These are phyloP conservation scores for Vanilla planifolia DNA, from an alignment of 106 monocot species.

Conservation along the genomic window DNA sequence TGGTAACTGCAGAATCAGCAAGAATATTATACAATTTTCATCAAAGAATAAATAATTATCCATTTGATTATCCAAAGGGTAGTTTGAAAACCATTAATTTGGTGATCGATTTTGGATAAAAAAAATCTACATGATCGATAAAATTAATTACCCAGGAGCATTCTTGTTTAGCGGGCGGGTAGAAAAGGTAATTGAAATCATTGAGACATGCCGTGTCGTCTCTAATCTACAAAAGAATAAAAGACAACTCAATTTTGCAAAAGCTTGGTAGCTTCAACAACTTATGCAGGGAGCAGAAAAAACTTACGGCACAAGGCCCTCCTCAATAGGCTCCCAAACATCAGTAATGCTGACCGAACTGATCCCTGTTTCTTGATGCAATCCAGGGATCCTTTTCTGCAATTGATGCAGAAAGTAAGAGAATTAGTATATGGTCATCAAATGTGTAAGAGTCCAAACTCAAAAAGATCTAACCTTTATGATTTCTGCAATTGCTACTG, in stretches of 20 bases:
- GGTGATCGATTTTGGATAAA: too few relatives aligned
- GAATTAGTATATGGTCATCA: neutral
- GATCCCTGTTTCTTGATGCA: constrained; percentile 78
- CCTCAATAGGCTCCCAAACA: constrained; percentile 98
- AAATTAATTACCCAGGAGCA: constrained; percentile 71
- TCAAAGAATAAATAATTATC: neutral
- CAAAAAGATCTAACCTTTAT: constrained; percentile 33
- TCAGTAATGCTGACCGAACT: constrained; percentile 93
- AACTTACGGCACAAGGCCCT: constrained; percentile 92
- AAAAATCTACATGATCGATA: neutral
- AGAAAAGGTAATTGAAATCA: constrained; percentile 94
- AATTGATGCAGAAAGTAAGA: neutral
- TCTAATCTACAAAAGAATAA: constrained; percentile 52
- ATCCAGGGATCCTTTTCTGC: constrained; percentile 66
- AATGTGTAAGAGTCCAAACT: neutral
- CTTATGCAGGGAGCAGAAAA: neutral
- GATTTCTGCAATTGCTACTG: constrained; percentile 58
- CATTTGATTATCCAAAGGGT: neutral
- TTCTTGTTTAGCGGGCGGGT: constrained; percentile 43
- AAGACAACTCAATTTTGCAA: too few relatives aligned
- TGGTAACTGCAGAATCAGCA: constrained; percentile 47
- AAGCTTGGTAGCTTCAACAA: neutral
- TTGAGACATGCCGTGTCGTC: constrained; percentile 87
- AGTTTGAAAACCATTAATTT: neutral
- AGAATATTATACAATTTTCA: neutral